These are phyloP conservation scores for Taphrina deformans DNA, from an alignment of 1,139 yeast species.

Conservation along the genomic window DNA sequence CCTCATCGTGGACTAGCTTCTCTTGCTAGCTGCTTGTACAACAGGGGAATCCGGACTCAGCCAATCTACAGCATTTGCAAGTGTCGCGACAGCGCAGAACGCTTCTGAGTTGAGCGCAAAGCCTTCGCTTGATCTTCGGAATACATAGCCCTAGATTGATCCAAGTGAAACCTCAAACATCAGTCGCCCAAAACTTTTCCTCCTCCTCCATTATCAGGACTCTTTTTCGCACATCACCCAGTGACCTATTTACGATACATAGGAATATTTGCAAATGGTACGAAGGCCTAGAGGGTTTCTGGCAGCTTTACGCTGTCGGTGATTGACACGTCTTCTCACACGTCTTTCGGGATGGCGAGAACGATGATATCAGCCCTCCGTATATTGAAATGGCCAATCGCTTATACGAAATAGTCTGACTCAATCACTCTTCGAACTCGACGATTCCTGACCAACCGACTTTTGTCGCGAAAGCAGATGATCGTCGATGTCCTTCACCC, in stretches of 20 bases:
- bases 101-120: no score
- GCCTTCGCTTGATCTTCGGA: background rate
- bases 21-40: no score
- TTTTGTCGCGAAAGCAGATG: conserved; percentile 99
- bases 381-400: conserved; percentile 27
- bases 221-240: background rate
- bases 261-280: background rate
- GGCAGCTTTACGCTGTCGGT: background rate
- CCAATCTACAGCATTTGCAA: no score
- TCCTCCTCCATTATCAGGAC: background rate
- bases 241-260: background rate
- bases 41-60: no score
- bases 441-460: conserved; percentile 93
- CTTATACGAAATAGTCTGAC: conserved; percentile 31
- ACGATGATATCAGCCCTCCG: conserved; percentile 9
- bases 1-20: no score
- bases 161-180: background rate
- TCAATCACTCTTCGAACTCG: conserved; percentile 34
- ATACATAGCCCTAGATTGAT: background rate
- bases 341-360: background rate
- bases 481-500: conserved; percentile 99
- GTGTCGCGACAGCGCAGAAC: no score
- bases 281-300: conserved; percentile 17
- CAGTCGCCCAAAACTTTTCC: conserved; percentile 9
- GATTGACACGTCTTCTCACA: background rate